A percentile compares a stretch with the other conserved stretches of the same genome.
phyloP scores from a whole-genome alignment of 2,329 filamentous ascomycete species.

The Penicillium olsonii region DNA sequence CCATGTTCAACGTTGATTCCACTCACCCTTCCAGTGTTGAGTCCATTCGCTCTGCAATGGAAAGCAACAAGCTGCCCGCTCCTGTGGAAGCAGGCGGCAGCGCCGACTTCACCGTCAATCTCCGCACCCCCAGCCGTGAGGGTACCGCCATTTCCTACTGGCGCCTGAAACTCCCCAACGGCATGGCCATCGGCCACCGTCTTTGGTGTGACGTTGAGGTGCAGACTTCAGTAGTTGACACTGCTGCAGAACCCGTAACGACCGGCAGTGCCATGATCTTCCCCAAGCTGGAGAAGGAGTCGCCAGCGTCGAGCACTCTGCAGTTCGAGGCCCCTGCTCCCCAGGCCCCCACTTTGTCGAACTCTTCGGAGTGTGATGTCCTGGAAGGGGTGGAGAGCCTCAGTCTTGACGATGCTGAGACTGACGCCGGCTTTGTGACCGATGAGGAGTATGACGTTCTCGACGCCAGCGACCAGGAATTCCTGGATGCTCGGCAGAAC shows the following conservation, averaged over 20 bases:
- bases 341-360: slow-evolving; percentile 40
- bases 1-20: slow-evolving; percentile 90
- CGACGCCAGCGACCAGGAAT: slow-evolving; percentile 91
- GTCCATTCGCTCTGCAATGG: slow-evolving; percentile 74
- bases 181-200: slow-evolving; percentile 84
- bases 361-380: slow-evolving; percentile 52
- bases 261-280: slow-evolving; percentile 82
- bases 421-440: slow-evolving; percentile 78
- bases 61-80: slow-evolving; percentile 74
- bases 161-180: slow-evolving; percentile 82
- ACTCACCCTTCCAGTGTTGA: slow-evolving; percentile 74
- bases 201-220: slow-evolving; percentile 93
- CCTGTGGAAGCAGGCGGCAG: slow-evolving; percentile 72
- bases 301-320: slow-evolving; percentile 77
- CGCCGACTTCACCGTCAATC: slow-evolving; percentile 76
- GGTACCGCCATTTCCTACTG: slow-evolving; percentile 93
- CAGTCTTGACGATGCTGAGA: slow-evolving; percentile 51
- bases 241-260: slow-evolving; percentile 38
- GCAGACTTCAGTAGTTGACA: slow-evolving; percentile 21
- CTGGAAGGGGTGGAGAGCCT: slow-evolving; percentile 61
- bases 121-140: slow-evolving; percentile 75
- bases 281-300: slow-evolving; percentile 94
- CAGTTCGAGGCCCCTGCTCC: slow-evolving; percentile 46
- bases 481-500: slow-evolving; percentile 50
- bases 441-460: slow-evolving; percentile 98